Base-by-base conservation (phyloP, 208 protist genomes). In the Leptomonas seymouri region DNA sequence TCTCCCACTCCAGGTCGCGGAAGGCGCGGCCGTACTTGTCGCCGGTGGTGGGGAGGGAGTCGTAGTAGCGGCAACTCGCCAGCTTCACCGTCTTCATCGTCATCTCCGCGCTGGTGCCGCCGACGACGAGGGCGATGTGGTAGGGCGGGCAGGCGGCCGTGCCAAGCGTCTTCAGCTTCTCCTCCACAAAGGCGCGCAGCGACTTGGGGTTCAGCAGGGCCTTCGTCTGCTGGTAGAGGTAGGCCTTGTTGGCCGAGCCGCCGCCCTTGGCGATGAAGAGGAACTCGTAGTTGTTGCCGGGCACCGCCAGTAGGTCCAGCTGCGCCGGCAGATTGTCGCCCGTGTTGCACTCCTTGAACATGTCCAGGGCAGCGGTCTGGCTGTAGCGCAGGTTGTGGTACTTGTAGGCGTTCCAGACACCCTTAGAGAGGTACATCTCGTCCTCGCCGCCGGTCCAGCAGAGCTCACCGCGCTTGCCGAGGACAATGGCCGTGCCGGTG, bases 81-180 rank as follows among this genome's bases (percentile, higher is more conserved):
- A 98, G 78, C 85, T 99, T 99, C 61, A 99, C 97, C 25, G 97
- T 98, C 84, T 99, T 99, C 81, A 99, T 94, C 53, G 90, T 99
- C 91, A 98, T 85, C 85, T 99, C 98, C 15, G 98, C 98, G 48
- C 90, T 98, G 21, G 97, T 95, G 66, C 97, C 98, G 66, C 98
- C 98, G 80, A 99, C 98, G 28, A 99, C 97, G 65, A 99, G 87
- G 41, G 98, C 95, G 50, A 99, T 89, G 82, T 99, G 97, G 84
- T 99, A 99, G n/a, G 98, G 98, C 42, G 98, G 98, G 79, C 98
- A 99, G n/a, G 98, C 98, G 15, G 98, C 76, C 15, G 98, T 99
- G 77, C 98, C 98, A 53, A 98, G 88, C 25, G 78, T 94, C 74
- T 93, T 95, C 30, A 99, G 93, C 76, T 98, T 98, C 71, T 97